Evolutionary conservation across 2,329 filamentous ascomycete genomes (phyloP).

Genomic region (Penicillium crustosum): DNA sequence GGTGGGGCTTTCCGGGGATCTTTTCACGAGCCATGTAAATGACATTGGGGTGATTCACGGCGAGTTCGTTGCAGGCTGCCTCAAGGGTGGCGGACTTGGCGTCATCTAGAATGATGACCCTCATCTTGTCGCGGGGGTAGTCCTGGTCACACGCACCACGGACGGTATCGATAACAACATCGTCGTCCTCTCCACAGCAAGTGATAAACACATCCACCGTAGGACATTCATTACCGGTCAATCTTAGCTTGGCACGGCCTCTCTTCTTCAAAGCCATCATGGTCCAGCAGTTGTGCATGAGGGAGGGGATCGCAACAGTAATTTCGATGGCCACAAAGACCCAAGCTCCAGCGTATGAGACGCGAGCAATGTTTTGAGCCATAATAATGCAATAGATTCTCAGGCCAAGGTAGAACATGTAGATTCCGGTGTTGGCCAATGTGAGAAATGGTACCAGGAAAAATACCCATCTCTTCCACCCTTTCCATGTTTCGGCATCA

Average conservation of each 20-base stretch:
- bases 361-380: conserved; percentile 47
- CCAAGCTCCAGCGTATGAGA: conserved; percentile 55
- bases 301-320: conserved; percentile 53
- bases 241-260: conserved; percentile 53
- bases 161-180: conserved; percentile 44
- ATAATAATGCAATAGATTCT: conserved; percentile 55
- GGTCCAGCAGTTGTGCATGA: conserved; percentile 60
- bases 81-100: conserved; percentile 37
- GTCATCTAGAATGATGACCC: conserved; percentile 45
- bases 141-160: conserved; percentile 41
- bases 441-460: conserved; percentile 36
- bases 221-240: conserved; percentile 40
- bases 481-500: conserved; percentile 39
- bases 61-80: conserved; percentile 36
- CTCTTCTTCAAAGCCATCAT: conserved; percentile 59
- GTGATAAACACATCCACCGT: conserved; percentile 47
- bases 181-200: conserved; percentile 46
- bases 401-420: conserved; percentile 50
- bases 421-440: conserved; percentile 37
- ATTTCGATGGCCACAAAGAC: conserved; percentile 58
- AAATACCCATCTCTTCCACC: conserved; percentile 40
- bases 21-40: conserved; percentile 47
- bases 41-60: conserved; percentile 39
- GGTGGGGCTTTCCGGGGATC: conserved; percentile 42
- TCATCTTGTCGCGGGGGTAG: conserved; percentile 41